phyloP scores from a whole-genome alignment of 2,329 filamentous ascomycete genomes.

The Diaporthe destruens region DNA sequence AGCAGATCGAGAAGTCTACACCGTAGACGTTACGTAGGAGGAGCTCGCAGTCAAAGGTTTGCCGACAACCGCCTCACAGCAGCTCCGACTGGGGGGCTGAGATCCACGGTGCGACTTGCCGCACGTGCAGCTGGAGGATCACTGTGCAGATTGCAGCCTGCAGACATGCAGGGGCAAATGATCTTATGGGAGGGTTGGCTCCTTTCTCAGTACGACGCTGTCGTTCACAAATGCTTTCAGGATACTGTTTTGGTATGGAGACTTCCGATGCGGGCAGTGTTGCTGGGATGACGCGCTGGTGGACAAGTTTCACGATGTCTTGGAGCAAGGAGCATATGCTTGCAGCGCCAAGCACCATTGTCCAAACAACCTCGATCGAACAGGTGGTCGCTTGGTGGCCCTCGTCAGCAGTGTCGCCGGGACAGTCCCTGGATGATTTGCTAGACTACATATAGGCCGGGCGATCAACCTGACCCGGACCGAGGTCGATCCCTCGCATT shows the following conservation, averaged over 20 bases:
- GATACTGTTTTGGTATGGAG: constrained; percentile 4
- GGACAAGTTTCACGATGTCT: constrained; percentile 32
- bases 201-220: constrained; percentile 33
- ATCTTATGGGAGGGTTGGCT: constrained; percentile 20
- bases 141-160: constrained; percentile 37
- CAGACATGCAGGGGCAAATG: constrained; percentile 37
- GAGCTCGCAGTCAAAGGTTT: not conserved
- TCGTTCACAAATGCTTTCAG: constrained; percentile 1
- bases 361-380: constrained; percentile 30
- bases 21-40: not conserved
- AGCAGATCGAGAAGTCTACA: not conserved
- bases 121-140: constrained; percentile 25
- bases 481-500: constrained; percentile 33
- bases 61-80: constrained; percentile 10
- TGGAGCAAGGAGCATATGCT: constrained; percentile 1
- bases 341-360: not conserved
- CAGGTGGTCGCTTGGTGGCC: not conserved
- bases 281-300: constrained; percentile 20
- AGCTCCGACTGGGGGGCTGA: constrained; percentile 18
- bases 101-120: constrained; percentile 34
- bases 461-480: constrained; percentile 24
- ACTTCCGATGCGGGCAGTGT: constrained; percentile 2
- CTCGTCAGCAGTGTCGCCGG: constrained; percentile 13
- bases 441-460: not conserved
- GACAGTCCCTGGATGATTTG: constrained; percentile 12